phyloP scores from a whole-genome alignment of 208 protist species.

The Tritrichomonas musculus region DNA sequence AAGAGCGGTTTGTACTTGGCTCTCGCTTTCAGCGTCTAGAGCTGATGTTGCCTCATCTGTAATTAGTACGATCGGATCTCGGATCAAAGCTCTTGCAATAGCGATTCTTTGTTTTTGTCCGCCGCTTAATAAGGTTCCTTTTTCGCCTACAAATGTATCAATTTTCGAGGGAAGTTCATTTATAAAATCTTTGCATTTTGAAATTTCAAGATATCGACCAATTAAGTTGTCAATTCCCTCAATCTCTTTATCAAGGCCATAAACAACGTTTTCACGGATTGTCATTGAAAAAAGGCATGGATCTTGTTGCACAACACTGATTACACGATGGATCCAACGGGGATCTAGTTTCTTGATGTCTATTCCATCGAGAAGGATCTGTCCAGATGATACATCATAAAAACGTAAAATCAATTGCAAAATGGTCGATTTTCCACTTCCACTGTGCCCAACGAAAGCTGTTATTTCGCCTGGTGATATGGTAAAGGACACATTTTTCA shows the following conservation, averaged over 20 bases:
- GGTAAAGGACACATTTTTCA: neutral
- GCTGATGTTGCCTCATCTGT: too few relatives aligned
- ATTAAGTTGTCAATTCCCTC: neutral
- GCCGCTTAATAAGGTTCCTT: neutral
- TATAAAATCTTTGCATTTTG: neutral
- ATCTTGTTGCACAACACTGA: too few relatives aligned
- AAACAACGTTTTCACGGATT: neutral
- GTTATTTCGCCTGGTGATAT: neutral
- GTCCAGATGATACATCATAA: neutral
- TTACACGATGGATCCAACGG: neutral
- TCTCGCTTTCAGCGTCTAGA: neutral
- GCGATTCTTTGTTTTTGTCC: too few relatives aligned
- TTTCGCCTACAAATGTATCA: neutral
- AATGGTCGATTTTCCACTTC: neutral
- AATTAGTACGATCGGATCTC: neutral
- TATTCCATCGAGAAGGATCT: neutral
- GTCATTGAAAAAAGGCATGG: neutral
- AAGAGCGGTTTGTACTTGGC: neutral
- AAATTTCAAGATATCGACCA: neutral
- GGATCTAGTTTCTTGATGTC: neutral
- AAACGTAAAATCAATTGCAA: neutral
- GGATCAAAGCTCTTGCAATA: neutral
- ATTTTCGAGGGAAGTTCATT: neutral
- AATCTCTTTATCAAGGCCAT: neutral
- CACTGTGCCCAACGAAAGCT: neutral